Evolutionary conservation across 2,329 filamentous ascomycete species (phyloP).

Genomic region (Metarhizium humberi): DNA sequence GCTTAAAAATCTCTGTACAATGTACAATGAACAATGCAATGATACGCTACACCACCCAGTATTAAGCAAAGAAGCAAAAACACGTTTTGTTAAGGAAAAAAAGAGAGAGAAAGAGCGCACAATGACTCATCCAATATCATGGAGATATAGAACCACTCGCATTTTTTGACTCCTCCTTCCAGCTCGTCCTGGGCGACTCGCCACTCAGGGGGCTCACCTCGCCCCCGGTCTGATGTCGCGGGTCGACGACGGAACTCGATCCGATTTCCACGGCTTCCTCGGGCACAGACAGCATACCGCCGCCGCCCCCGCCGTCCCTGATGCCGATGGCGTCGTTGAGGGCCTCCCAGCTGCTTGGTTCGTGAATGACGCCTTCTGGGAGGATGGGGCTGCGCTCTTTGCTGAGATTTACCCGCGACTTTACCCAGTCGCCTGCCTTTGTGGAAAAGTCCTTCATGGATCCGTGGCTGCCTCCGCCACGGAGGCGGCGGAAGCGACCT

Average conservation of each 20-base stretch:
- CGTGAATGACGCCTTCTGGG: not conserved
- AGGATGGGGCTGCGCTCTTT: constrained; percentile 7
- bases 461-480: constrained; percentile 3
- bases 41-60: not conserved
- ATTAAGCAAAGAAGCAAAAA: not conserved
- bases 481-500: constrained; percentile 5
- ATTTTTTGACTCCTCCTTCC: not conserved
- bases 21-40: not conserved
- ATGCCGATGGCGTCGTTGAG: not conserved
- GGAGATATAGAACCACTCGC: constrained; percentile 1
- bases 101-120: not conserved
- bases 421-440: constrained; percentile 18
- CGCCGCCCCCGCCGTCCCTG: not conserved
- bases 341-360: constrained; percentile 1
- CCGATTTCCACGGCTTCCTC: constrained; percentile 6
- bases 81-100: not conserved
- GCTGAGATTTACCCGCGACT: constrained; percentile 12
- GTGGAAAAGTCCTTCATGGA: constrained; percentile 16
- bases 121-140: not conserved
- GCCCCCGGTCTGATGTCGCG: not conserved
- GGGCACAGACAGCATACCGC: constrained; percentile 3
- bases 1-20: not conserved
- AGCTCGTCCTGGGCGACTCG: not conserved
- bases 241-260: constrained; percentile 3
- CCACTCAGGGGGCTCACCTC: constrained; percentile 4